A percentile compares a stretch with the other conserved stretches of the same genome.
Evolutionary conservation across 31 red algal species (phyloP).

Genomic region (Pterothamnion heteromorphum): DNA sequence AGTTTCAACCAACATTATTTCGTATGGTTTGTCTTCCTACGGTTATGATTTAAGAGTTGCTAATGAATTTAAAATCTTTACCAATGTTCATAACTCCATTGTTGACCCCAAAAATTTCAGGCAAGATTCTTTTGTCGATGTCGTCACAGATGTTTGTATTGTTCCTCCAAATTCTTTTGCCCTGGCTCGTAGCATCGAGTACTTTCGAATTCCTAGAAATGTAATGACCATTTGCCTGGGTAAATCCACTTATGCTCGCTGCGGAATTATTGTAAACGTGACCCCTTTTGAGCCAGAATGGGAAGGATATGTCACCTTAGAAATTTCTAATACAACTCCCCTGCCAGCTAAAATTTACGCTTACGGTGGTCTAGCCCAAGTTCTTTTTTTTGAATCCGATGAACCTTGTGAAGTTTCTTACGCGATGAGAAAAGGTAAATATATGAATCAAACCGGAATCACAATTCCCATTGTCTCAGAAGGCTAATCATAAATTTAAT

Average conservation of each 20-base stretch:
- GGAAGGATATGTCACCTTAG: background rate
- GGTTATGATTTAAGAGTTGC: background rate
- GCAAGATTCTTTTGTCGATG: background rate
- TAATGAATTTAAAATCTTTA: constrained; percentile 18
- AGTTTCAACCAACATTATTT: background rate
- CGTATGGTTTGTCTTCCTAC: background rate
- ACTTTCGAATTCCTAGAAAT: background rate
- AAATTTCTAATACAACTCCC: background rate
- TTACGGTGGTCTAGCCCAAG: background rate
- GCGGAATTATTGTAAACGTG: constrained; percentile 4
- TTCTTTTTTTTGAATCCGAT: background rate
- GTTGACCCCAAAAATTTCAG: constrained; percentile 7
- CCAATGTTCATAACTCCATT: background rate
- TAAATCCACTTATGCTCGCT: constrained; percentile 12
- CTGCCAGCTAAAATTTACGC: constrained; percentile 9
- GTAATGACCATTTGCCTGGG: constrained; percentile 8
- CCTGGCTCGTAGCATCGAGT: background rate
- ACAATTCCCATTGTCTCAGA: background rate
- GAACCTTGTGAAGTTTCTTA: background rate
- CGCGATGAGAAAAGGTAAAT: background rate
- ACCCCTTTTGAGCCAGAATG: background rate
- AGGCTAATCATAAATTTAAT: too few species aligned
- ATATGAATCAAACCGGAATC: background rate
- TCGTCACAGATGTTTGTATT: background rate
- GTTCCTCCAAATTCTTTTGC: constrained; percentile 18